Conservation (phyloP, 768 basidiomycete species). For the Boletales sp. region DNA sequence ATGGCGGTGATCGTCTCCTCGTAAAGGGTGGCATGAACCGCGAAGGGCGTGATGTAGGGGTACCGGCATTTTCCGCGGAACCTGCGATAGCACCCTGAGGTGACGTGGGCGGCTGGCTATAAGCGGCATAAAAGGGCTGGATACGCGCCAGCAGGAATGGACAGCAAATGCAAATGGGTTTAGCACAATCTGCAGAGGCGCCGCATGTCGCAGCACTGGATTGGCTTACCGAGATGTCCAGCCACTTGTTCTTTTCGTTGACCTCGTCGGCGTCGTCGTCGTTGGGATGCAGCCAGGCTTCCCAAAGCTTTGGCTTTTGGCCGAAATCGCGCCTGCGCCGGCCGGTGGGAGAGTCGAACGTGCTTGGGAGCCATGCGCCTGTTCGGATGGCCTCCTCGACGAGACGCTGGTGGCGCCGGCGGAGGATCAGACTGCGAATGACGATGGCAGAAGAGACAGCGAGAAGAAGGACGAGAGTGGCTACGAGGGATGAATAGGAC, state of each 20-base stretch:
- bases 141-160: not conserved
- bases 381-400: conserved; percentile 63
- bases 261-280: conserved; percentile 11
- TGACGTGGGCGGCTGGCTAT: conserved; percentile 11
- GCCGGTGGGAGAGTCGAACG: conserved; percentile 9
- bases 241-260: conserved; percentile 25
- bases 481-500: conserved; percentile 46
- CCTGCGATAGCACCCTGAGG: not conserved
- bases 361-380: conserved; percentile 53
- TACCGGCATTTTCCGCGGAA: conserved; percentile 1
- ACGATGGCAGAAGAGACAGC: conserved; percentile 67
- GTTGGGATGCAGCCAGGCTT: conserved; percentile 18
- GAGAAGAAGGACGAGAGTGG: conserved; percentile 66
- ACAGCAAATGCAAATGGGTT: not conserved
- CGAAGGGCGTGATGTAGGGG: conserved; percentile 6
- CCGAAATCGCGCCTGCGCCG: conserved; percentile 27
- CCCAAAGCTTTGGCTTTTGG: conserved; percentile 31
- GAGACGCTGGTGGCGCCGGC: conserved; percentile 54
- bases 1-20: conserved; percentile 11
- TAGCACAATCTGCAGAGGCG: not conserved
- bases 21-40: conserved; percentile 19
- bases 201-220: not conserved
- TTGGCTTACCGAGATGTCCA: conserved; percentile 24
- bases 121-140: conserved; percentile 25
- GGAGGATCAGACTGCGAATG: conserved; percentile 59